These are phyloP conservation scores for Fusarium sp. DNA, from an alignment of 2,329 filamentous ascomycete species.

Conservation along the genomic window DNA sequence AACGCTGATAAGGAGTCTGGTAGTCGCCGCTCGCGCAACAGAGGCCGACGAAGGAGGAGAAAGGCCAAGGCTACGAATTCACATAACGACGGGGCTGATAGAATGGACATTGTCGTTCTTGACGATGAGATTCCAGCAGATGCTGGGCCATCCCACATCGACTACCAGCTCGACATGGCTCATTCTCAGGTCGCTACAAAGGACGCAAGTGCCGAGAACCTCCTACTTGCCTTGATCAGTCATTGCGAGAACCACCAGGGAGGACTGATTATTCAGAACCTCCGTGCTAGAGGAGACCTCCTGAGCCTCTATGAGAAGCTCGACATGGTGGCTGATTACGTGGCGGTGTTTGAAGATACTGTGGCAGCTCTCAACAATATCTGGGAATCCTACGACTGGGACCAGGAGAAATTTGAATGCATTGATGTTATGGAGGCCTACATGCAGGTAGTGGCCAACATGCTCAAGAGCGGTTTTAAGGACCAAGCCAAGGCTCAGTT, in stretches of 20 bases:
- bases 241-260: background rate
- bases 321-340: background rate
- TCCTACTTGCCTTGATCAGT: background rate
- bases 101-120: background rate
- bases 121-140: background rate
- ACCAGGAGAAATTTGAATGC: background rate
- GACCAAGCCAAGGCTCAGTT: background rate
- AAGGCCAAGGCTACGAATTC: background rate
- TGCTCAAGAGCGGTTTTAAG: constrained; percentile 4
- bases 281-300: background rate
- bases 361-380: background rate
- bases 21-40: background rate
- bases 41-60: background rate
- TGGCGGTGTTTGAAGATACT: background rate
- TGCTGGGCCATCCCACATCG: background rate
- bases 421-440: constrained; percentile 13
- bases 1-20: background rate
- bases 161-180: background rate
- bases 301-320: constrained; percentile 6
- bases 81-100: background rate
- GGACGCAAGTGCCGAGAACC: background rate
- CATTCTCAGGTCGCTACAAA: background rate
- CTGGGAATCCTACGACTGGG: background rate
- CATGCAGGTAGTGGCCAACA: constrained; percentile 9
- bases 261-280: background rate